Evolutionary conservation across 768 basidiomycete genomes (phyloP).

Genomic region (Serendipita sp.): DNA sequence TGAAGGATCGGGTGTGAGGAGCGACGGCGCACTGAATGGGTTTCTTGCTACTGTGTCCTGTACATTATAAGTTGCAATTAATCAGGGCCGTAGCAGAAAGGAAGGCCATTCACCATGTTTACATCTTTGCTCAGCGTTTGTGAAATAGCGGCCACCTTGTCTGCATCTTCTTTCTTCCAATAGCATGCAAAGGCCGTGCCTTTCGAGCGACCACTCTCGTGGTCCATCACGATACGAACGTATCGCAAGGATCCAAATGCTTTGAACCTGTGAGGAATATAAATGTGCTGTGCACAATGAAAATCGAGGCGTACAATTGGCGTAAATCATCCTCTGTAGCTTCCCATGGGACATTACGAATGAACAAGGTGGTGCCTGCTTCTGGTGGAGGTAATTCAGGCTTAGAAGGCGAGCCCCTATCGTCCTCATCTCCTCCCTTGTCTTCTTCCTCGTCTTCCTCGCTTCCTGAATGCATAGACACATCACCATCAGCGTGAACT

Average conservation of each 20-base stretch:
- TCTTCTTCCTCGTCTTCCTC: slow-evolving; percentile 25
- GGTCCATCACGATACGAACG: slow-evolving; percentile 78
- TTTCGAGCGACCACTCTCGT: slow-evolving; percentile 64
- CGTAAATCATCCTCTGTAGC: slow-evolving; percentile 89
- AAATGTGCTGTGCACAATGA: neutral
- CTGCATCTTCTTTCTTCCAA: slow-evolving; percentile 85
- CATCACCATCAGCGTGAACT: neutral
- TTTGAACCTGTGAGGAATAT: slow-evolving; percentile 47
- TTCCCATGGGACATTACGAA: slow-evolving; percentile 83
- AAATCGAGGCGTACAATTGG: slow-evolving; percentile 39
- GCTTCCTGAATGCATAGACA: slow-evolving; percentile 6
- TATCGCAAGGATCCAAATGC: slow-evolving; percentile 86
- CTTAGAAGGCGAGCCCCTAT: slow-evolving; percentile 22
- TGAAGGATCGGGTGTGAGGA: slow-evolving; percentile 88
- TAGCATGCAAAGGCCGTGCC: slow-evolving; percentile 96
- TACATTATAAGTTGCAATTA: neutral
- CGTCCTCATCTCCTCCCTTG: slow-evolving; percentile 20
- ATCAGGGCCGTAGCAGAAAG: slow-evolving; percentile 11
- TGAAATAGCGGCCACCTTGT: slow-evolving; percentile 68
- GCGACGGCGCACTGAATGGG: slow-evolving; percentile 73
- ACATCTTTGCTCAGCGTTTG: slow-evolving; percentile 53
- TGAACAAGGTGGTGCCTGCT: slow-evolving; percentile 79
- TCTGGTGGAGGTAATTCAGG: slow-evolving; percentile 69
- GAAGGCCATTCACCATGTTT: slow-evolving; percentile 24
- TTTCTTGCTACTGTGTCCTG: slow-evolving; percentile 36